Percentiles rank a stretch among this genome's conserved stretches.
phyloP scores from a whole-genome alignment of 2,329 filamentous ascomycete genomes.

The Calonectria montana region DNA sequence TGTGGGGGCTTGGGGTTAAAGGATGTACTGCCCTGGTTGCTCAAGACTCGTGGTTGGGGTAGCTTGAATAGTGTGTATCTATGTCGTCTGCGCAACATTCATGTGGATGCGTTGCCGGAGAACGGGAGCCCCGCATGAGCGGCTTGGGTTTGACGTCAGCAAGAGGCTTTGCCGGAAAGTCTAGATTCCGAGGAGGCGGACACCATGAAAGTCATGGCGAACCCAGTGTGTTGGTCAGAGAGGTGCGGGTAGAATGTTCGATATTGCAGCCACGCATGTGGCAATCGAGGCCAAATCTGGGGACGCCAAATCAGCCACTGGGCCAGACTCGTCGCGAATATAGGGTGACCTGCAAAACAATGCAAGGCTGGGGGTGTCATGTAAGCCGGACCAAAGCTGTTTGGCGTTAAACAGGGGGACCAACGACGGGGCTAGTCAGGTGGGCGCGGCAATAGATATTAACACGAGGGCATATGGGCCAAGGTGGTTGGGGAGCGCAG shows the following conservation, averaged over 20 bases:
- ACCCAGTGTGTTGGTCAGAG: conserved; percentile 30
- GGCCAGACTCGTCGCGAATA: background rate
- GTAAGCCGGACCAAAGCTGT: conserved; percentile 13
- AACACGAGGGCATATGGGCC: conserved; percentile 25
- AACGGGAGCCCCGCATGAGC: conserved; percentile 21
- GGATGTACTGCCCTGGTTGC: conserved; percentile 24
- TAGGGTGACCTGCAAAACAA: conserved; percentile 2
- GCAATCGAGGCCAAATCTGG: conserved; percentile 31
- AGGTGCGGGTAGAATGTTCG: conserved; percentile 35
- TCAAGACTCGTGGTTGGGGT: conserved; percentile 31
- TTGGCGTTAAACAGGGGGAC: background rate
- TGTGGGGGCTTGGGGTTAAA: conserved; percentile 32
- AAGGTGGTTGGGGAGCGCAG: conserved; percentile 23
- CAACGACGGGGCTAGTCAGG: conserved; percentile 19
- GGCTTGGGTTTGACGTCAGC: conserved; percentile 26
- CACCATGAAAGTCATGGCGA: conserved; percentile 23
- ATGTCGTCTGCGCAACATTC: conserved; percentile 32
- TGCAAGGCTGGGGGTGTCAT: conserved; percentile 5
- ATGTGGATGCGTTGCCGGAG: conserved; percentile 29
- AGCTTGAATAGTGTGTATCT: conserved; percentile 31
- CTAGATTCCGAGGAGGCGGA: conserved; percentile 13
- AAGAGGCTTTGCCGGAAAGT: conserved; percentile 16
- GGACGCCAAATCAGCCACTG: conserved; percentile 37
- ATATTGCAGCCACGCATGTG: conserved; percentile 34
- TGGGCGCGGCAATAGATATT: conserved; percentile 34